phyloP scores from a whole-genome alignment of 164 flowering plant species.

The Dillenia suffruticosa region DNA sequence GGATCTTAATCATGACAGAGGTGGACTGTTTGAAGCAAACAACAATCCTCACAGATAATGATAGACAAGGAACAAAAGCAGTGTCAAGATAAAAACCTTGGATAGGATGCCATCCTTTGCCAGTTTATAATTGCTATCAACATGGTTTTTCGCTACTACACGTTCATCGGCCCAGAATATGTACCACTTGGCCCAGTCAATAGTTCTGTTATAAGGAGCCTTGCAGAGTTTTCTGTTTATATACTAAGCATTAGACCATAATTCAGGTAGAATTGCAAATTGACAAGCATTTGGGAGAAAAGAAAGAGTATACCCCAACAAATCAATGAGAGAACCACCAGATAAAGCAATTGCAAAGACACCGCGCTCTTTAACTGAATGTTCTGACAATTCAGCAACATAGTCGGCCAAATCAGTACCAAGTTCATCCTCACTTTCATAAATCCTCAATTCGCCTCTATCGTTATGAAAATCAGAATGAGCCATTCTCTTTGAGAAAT shows the following conservation, averaged over 20 bases:
- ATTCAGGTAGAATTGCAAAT: conserved; percentile 1
- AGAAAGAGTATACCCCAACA: conserved; percentile 58
- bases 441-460: conserved; percentile 63
- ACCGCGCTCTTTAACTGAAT: conserved; percentile 78
- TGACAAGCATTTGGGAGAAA: not conserved
- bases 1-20: no score
- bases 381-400: conserved; percentile 75
- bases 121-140: conserved; percentile 82
- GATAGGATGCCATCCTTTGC: conserved; percentile 69
- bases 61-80: no score
- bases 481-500: conserved; percentile 39
- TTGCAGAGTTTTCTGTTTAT: conserved; percentile 70
- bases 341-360: conserved; percentile 81
- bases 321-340: conserved; percentile 89
- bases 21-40: no score
- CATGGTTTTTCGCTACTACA: conserved; percentile 71
- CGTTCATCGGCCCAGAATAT: conserved; percentile 90
- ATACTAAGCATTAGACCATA: conserved; percentile 10
- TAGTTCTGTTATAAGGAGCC: conserved; percentile 72
- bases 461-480: conserved; percentile 28
- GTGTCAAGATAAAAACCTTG: conserved; percentile 44
- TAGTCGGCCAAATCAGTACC: conserved; percentile 73
- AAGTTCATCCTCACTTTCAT: conserved; percentile 71
- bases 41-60: no score
- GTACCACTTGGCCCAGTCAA: conserved; percentile 89